These are phyloP conservation scores for Simplicillium sp. DNA, from an alignment of 2,329 filamentous ascomycete genomes.

Conservation along the genomic window DNA sequence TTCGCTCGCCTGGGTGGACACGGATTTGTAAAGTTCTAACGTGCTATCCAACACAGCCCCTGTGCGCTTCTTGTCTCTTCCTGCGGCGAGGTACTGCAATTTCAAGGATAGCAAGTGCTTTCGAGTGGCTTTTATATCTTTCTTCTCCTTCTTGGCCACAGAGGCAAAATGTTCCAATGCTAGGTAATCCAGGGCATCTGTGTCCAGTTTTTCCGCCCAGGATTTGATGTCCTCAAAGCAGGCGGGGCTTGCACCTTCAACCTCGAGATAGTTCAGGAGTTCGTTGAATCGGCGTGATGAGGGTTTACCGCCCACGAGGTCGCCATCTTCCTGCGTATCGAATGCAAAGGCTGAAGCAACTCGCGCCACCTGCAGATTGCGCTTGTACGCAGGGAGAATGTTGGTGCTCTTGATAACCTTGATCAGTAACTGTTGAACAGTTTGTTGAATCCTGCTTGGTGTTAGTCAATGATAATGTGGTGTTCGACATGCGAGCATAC, in stretches of 20 bases:
- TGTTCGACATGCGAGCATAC: constrained; percentile 17
- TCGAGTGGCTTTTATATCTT: constrained; percentile 13
- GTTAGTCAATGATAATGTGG: constrained; percentile 11
- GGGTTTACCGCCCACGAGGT: constrained; percentile 16
- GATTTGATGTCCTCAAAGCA: constrained; percentile 38
- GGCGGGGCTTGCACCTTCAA: constrained; percentile 23
- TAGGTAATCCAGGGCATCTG: constrained; percentile 28
- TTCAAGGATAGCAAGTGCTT: constrained; percentile 28
- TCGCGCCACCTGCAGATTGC: constrained; percentile 28
- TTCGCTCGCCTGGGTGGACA: constrained; percentile 3
- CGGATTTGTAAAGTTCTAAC: constrained; percentile 10
- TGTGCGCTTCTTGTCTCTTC: neutral
- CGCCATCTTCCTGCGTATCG: constrained; percentile 15
- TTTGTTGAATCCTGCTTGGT: constrained; percentile 14
- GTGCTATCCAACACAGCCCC: constrained; percentile 4
- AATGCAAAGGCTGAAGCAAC: constrained; percentile 27
- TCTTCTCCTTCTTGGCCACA: constrained; percentile 17
- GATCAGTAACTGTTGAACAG: constrained; percentile 19
- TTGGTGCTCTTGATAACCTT: constrained; percentile 17
- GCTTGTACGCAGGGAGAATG: constrained; percentile 27
- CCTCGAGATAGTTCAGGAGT: constrained; percentile 24
- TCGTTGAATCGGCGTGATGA: constrained; percentile 21
- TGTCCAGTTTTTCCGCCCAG: constrained; percentile 31
- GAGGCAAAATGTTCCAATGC: constrained; percentile 24
- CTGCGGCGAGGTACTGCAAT: constrained; percentile 15